phyloP scores from a whole-genome alignment of 148 eudicot genomes.

The Amaranthus hypochondriacus region DNA sequence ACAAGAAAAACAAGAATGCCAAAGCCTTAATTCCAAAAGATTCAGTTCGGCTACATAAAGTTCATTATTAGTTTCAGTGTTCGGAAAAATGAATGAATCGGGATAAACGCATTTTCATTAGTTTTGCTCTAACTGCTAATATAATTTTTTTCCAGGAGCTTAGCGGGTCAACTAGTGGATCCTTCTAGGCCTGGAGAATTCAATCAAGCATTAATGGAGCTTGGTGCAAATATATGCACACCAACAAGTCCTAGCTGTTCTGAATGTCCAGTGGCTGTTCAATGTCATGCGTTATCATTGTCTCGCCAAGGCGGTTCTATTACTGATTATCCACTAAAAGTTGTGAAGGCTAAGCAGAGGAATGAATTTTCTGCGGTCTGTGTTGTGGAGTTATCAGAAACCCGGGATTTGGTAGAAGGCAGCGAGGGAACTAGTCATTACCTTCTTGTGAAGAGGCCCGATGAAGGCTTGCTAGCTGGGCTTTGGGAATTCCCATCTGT shows the following conservation, averaged over 20 bases:
- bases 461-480: constrained; percentile 91
- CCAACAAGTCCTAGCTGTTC: constrained; percentile 61
- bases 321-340: constrained; percentile 78
- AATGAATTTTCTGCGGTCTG: constrained; percentile 76
- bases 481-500: constrained; percentile 99
- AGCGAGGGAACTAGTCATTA: constrained; percentile 34
- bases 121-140: constrained; percentile 5
- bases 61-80: no score
- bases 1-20: no score
- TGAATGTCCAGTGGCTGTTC: constrained; percentile 62
- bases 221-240: constrained; percentile 88
- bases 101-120: neutral
- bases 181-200: constrained; percentile 85
- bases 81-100: neutral
- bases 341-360: constrained; percentile 71
- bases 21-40: no score
- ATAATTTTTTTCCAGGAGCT: constrained; percentile 43
- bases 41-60: no score
- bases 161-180: constrained; percentile 88
- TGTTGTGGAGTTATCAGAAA: constrained; percentile 71
- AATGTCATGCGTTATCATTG: constrained; percentile 62
- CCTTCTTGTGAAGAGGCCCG: constrained; percentile 89
- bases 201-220: constrained; percentile 96
- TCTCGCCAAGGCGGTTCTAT: constrained; percentile 40
- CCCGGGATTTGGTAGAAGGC: constrained; percentile 17